Evolutionary conservation across 202 grass and related monocot species (phyloP).

Genomic region (Hordeum pubiflorum): DNA sequence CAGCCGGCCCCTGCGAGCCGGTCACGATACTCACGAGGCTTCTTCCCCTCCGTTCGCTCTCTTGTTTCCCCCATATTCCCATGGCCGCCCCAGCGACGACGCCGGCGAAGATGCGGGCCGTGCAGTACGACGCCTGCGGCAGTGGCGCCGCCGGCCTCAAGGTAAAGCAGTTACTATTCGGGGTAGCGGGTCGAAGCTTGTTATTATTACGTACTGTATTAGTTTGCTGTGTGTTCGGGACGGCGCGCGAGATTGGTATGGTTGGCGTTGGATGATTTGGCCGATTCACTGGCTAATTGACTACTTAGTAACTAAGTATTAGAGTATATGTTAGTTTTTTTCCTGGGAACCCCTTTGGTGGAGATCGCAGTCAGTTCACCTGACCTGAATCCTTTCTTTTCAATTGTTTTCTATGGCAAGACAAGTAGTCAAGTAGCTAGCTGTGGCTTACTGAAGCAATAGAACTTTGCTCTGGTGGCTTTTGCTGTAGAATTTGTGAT

Average conservation of each 20-base stretch:
- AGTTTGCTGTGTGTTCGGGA: not conserved
- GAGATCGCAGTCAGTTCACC: not conserved
- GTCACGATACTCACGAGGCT: not conserved
- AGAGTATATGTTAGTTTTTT: not conserved
- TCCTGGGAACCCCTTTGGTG: not conserved
- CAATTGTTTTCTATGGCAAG: not conserved
- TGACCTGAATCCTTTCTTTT: not conserved
- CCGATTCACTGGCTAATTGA: not conserved
- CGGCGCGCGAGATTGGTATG: not conserved
- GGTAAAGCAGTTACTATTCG: not conserved
- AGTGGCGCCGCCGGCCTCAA: slow-evolving; percentile 25
- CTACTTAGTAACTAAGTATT: not conserved
- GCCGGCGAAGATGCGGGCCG: slow-evolving; percentile 21
- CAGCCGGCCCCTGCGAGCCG: not conserved
- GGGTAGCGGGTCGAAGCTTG: not conserved
- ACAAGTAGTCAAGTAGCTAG: not conserved
- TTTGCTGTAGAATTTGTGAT: not conserved
- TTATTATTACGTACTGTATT: too few relatives aligned
- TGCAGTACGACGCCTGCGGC: slow-evolving; percentile 29
- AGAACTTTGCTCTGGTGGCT: not conserved
- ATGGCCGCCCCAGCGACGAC: not conserved
- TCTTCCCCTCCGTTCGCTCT: not conserved
- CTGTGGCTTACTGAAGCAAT: not conserved
- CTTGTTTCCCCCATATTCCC: not conserved
- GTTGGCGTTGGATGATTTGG: not conserved